Evolutionary conservation across 2,329 filamentous ascomycete species (phyloP), one percentile per base, ranked within the genome.

Genomic region (Ceratocystis destructans): DNA sequence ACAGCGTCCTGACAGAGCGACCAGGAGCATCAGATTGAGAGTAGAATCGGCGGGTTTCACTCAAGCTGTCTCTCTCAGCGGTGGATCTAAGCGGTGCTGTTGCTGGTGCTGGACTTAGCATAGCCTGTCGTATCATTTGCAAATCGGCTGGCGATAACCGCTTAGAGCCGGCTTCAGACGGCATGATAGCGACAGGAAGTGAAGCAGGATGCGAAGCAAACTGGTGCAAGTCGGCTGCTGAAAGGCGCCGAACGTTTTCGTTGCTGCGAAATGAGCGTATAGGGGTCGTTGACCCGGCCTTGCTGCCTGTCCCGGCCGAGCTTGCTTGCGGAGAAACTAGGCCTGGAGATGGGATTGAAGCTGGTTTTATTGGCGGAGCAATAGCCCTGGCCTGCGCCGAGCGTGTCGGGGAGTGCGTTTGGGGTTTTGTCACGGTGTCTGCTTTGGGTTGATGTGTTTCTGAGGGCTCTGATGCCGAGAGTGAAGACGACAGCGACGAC

Each of bases 201-300:
- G 83, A 85, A 33, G 83, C 81, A 5, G 82, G 82, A 1, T 80
- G 78, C 33, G 78, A 79, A 15, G 81, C 79, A 67, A 87, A 74
- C 68, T 83, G 80, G 64, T 83, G 79, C 72, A 86, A 84, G 70
- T 84, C 81, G 46, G 77, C 80, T 6, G 81, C 81, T 0, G 83
- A 84, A 31, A 86, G 76, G 46, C 82, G 79, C 65, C 81, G 78
- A 61, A 84, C 74, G 61, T 75, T 78, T 68, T 79, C 79, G 53
- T 75, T 73, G 69, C 74, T 77, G 41, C 62, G 28, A 33, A 57
- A 33, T 6, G 25, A 57, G 10, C 53, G 53, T 33, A 28, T 5
- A 15, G 62, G 33, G 33, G 62, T 5, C 2, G 25, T 46, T 31
- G 61, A 25, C 50, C 2, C 12, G 1, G 45, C 7, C 50, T 46